Base-by-base conservation (phyloP, 805 yeast genomes). In the Nematodospora valgi region DNA sequence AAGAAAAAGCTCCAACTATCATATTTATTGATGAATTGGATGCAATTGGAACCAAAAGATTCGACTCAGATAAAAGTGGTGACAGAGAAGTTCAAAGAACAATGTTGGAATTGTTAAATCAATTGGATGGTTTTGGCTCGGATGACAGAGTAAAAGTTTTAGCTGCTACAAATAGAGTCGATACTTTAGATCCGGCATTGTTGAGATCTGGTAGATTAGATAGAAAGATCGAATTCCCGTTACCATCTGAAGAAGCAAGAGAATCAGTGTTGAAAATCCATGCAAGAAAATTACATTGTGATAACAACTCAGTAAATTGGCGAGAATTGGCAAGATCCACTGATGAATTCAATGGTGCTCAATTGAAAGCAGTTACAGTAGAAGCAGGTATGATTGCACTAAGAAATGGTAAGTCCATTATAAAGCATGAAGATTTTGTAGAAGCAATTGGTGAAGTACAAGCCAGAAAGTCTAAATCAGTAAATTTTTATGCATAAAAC, bases 381-480 rank as follows among this genome's bases (percentile, higher is more conserved):
- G 99, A 93, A 62, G 98, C 99, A 5, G 99, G 99, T 56, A 93
- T 93, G 99, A 93, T 93, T 64, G 99, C 98, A 2, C 72, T 93
- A 56, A 80, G 98, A 67, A 87, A 86, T 51, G 97, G 96, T 12
- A 95, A 93, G 64, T 76, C 83, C 27, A 75, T 81, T 47, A 89
- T 93, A 37, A 85, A 86, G 50, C 99, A 93, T 60, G 98, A 93
- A 64, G 98, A 93, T 64, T 93, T 91, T 56, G 96, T 93, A 18
- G 98, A 93, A 60, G 99, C 96, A 37, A 88, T 93, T 43, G 82
- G 96, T 45, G 98, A 93, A 70, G 98, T 93, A 22, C 98, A 93
- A 68, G 95, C 98, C 24, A 81, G 98, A 70, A 93, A 93, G 73
- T 76, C 85, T 39, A 93, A 93, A 69, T 79, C 93, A 32, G 97